Evolutionary conservation across 2,329 filamentous ascomycete species (phyloP).

Genomic region (Neonectria magnoliae): DNA sequence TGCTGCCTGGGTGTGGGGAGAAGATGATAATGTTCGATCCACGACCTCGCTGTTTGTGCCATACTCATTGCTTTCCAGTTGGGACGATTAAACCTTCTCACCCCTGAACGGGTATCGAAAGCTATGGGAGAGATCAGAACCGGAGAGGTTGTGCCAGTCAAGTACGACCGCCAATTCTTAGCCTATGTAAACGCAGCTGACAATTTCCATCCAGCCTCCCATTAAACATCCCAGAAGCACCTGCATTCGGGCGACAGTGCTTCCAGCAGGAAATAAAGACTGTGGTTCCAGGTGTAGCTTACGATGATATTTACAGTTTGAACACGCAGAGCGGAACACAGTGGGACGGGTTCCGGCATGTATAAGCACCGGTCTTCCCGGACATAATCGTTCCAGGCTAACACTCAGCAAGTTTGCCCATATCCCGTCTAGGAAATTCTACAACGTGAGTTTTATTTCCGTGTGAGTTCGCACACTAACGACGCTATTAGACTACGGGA

Average conservation of each 20-base stretch:
- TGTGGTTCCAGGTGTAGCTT: neutral
- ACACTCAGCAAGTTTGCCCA: neutral
- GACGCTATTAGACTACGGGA: neutral
- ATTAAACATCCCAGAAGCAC: neutral
- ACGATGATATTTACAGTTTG: neutral
- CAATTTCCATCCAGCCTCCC: neutral
- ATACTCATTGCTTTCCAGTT: neutral
- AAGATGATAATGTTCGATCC: neutral
- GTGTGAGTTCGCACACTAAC: neutral
- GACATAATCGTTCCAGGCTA: neutral
- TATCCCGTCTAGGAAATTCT: neutral
- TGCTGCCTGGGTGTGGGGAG: slow-evolving; percentile 12
- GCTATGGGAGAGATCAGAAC: neutral
- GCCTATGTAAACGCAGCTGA: neutral
- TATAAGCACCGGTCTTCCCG: neutral
- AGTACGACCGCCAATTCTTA: neutral
- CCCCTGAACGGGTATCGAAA: neutral
- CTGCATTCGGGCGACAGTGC: neutral
- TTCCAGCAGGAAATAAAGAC: neutral
- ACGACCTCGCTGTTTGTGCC: neutral
- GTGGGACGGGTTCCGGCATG: slow-evolving; percentile 4
- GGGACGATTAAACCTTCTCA: slow-evolving; percentile 11
- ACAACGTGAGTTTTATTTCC: neutral
- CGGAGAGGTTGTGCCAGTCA: neutral
- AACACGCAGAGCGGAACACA: slow-evolving; percentile 13